These are phyloP conservation scores for Suillus alpinus DNA, from an alignment of 768 basidiomycete genomes.

Conservation along the genomic window DNA sequence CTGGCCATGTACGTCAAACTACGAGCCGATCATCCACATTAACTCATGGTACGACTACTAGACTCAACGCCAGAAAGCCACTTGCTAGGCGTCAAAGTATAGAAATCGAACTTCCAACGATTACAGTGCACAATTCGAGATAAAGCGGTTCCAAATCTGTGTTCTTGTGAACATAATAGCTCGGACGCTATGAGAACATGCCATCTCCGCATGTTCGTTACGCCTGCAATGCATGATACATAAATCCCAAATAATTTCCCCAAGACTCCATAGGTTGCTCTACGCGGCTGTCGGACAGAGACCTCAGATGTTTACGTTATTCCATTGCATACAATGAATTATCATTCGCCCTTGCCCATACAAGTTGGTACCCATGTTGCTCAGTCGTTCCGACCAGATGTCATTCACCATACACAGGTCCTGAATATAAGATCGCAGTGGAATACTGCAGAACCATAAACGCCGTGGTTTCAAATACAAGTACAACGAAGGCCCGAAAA, in stretches of 20 bases:
- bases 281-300: background rate
- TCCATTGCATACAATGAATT: background rate
- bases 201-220: background rate
- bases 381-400: background rate
- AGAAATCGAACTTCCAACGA: background rate
- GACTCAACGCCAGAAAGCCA: background rate
- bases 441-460: background rate
- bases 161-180: background rate
- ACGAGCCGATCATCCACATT: no score
- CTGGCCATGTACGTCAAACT: no score
- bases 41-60: background rate
- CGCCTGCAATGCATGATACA: no score
- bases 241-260: no score
- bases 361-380: background rate
- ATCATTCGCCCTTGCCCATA: background rate
- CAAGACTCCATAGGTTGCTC: background rate
- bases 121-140: background rate
- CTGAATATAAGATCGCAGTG: no score
- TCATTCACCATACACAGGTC: background rate
- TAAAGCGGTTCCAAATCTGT: background rate
- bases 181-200: background rate
- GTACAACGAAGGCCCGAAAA: no score
- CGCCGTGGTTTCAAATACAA: no score
- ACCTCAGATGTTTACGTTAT: background rate
- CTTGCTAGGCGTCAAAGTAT: background rate